Percentiles rank a stretch among this genome's conserved stretches.
phyloP scores from a whole-genome alignment of 495 filamentous ascomycete genomes.

The Penicillium arizonense region DNA sequence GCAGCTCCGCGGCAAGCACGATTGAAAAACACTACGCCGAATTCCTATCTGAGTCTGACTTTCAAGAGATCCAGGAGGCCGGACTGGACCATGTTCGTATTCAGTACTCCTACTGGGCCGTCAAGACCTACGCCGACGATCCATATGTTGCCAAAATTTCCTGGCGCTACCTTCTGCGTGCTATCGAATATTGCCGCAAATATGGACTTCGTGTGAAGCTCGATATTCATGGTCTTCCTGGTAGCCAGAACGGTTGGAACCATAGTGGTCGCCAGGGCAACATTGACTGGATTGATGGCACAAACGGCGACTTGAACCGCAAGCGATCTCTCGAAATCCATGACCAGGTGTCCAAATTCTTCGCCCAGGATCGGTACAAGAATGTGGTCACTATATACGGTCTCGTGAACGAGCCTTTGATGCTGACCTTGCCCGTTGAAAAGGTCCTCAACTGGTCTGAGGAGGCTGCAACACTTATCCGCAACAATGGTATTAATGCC shows the following conservation, averaged over 20 bases:
- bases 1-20: slow-evolving; percentile 53
- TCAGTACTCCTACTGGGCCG: slow-evolving; percentile 93
- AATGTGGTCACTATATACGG: slow-evolving; percentile 84
- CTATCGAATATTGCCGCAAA: slow-evolving; percentile 90
- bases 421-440: slow-evolving; percentile 59
- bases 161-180: slow-evolving; percentile 92
- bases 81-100: slow-evolving; percentile 97
- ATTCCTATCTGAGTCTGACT: slow-evolving; percentile 81
- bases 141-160: slow-evolving; percentile 83
- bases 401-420: slow-evolving; percentile 81
- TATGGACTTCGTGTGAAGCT: slow-evolving; percentile 93
- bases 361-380: slow-evolving; percentile 79
- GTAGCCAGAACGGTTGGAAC: slow-evolving; percentile 90
- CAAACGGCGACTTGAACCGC: slow-evolving; percentile 58
- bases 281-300: slow-evolving; percentile 80
- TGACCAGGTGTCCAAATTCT: slow-evolving; percentile 76
- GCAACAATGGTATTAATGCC: slow-evolving; percentile 65
- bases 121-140: slow-evolving; percentile 80
- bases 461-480: slow-evolving; percentile 60
- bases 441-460: slow-evolving; percentile 70
- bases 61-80: slow-evolving; percentile 78
- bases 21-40: slow-evolving; percentile 89
- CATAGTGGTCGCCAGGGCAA: slow-evolving; percentile 73
- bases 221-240: slow-evolving; percentile 82
- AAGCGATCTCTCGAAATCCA: slow-evolving; percentile 81